Evolutionary conservation across 1,284 basidiomycete species (phyloP).

Genomic region (Flammula alnicola): DNA sequence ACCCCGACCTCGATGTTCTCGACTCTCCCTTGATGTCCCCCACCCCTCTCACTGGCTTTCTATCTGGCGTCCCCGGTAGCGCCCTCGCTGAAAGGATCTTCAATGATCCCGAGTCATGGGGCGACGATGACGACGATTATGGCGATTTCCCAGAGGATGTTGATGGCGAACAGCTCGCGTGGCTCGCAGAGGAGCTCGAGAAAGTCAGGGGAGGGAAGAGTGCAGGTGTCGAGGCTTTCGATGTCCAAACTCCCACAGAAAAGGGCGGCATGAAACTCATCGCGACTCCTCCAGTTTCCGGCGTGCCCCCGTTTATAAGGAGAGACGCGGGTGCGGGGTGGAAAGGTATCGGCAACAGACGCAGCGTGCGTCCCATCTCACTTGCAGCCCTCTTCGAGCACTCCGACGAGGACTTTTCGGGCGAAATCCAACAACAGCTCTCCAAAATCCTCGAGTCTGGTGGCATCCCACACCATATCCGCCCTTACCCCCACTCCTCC

Average conservation of each 20-base stretch:
- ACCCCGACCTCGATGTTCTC: constrained; percentile 38
- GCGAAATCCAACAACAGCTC: constrained; percentile 35
- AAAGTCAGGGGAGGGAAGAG: constrained; percentile 27
- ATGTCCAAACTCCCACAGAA: constrained; percentile 13
- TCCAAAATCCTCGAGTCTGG: constrained; percentile 34
- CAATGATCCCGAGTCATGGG: constrained; percentile 45
- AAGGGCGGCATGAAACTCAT: constrained; percentile 20
- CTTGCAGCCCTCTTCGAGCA: constrained; percentile 32
- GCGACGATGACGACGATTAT: constrained; percentile 30
- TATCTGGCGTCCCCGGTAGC: constrained; percentile 35
- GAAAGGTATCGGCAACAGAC: constrained; percentile 25
- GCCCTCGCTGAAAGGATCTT: constrained; percentile 45
- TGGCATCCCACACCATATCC: constrained; percentile 27
- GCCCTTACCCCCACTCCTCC: constrained; percentile 24
- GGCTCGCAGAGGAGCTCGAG: constrained; percentile 38
- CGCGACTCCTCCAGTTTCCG: constrained; percentile 21
- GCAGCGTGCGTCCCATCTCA: constrained; percentile 33
- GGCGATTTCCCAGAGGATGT: constrained; percentile 27
- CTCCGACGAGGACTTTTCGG: constrained; percentile 31
- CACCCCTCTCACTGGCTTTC: constrained; percentile 29
- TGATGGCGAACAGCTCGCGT: constrained; percentile 29
- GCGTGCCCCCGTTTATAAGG: constrained; percentile 7
- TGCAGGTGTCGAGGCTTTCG: constrained; percentile 15
- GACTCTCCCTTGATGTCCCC: constrained; percentile 40
- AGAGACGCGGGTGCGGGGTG: constrained; percentile 14